Evolutionary conservation across 805 yeast genomes (phyloP), one percentile per base, ranked within the genome.

Genomic region (Myxozyma geophila): DNA sequence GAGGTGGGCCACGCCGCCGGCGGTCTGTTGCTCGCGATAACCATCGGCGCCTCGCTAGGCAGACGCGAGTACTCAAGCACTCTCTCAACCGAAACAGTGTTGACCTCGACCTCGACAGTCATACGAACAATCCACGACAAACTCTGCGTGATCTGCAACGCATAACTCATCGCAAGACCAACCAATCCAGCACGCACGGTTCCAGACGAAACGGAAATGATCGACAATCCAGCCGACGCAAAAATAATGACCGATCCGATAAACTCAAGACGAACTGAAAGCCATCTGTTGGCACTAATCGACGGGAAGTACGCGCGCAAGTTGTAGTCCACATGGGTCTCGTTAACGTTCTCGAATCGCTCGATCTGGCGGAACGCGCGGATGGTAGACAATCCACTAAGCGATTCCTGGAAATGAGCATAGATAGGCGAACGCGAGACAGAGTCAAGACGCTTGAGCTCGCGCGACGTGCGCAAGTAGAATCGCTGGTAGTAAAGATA

Each of bases 21-120:
- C 1, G 98, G 98, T 69, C 92, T 84, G 58, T 82, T 77, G 49
- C 80, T 82, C 64, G 85, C 86, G 59, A 88, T 79, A 28, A 86
- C 74, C 59, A 81, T 85, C 0, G 95, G 90, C 7, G 98, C 98
- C 79, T 95, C 99, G n/a, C 92, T 81, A 44, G 79, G 78, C 65
- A 95, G 79, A n/a, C 78, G 76, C 43, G 96, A 84, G 75, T 92
- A 93, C 75, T 93, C 99, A 76, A 90, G 81, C 59, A 93, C 87
- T 78, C 99, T 87, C 79, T 93, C 99, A 51, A 96, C 97, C 19
- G 96, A 89, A 44, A 95, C 99, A 78, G 95, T 92, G 76, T 92
- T 93, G 12, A 98, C 92, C 77, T 95, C 99, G 52, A 95, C 97
- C 71, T 95, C 99, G 50, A 95, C 99, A 0, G 98, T 90, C 98